A percentile compares a stretch with the other conserved stretches of the same genome.
phyloP scores from a whole-genome alignment of 2,329 filamentous ascomycete species.

The Elsinoe australis region DNA sequence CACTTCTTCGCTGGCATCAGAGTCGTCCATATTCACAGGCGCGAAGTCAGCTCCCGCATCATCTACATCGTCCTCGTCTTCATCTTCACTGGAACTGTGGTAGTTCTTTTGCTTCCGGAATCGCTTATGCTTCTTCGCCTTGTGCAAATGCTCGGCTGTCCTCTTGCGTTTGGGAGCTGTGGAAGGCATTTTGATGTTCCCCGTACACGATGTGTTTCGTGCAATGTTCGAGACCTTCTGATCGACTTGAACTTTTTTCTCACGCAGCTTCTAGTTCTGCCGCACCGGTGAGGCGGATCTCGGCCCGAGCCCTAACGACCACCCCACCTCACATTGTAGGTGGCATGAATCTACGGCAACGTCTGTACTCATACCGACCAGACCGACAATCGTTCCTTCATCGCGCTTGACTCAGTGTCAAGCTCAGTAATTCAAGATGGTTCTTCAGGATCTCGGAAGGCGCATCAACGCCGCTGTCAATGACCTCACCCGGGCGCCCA shows the following conservation, averaged over 20 bases:
- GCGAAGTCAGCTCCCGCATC: slow-evolving; percentile 38
- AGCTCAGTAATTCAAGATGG: slow-evolving; percentile 53
- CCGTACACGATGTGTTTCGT: no score
- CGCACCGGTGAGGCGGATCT: slow-evolving; percentile 9
- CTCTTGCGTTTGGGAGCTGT: slow-evolving; percentile 11
- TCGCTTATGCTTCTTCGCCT: slow-evolving; percentile 47
- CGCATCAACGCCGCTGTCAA: slow-evolving; percentile 96
- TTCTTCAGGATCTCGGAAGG: slow-evolving; percentile 96
- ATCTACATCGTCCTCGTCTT: slow-evolving; percentile 35
- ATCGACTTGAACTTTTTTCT: slow-evolving; percentile 10
- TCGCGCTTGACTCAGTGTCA: no score
- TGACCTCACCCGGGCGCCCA: slow-evolving; percentile 83
- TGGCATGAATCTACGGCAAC: slow-evolving; percentile 14
- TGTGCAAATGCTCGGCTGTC: slow-evolving; percentile 15
- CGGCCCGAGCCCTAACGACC: slow-evolving; percentile 3
- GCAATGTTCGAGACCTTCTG: not conserved
- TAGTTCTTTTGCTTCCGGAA: slow-evolving; percentile 57
- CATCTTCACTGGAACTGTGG: slow-evolving; percentile 56
- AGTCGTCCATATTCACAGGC: slow-evolving; percentile 40
- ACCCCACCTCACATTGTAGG: slow-evolving; percentile 14
- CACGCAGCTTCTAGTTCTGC: slow-evolving; percentile 15
- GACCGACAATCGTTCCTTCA: not conserved
- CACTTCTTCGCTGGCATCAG: slow-evolving; percentile 25
- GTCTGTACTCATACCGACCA: not conserved
- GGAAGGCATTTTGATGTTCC: slow-evolving; percentile 16